These are phyloP conservation scores for Populus davidiana DNA, from an alignment of 345 rosid species.

Conservation along the genomic window DNA sequence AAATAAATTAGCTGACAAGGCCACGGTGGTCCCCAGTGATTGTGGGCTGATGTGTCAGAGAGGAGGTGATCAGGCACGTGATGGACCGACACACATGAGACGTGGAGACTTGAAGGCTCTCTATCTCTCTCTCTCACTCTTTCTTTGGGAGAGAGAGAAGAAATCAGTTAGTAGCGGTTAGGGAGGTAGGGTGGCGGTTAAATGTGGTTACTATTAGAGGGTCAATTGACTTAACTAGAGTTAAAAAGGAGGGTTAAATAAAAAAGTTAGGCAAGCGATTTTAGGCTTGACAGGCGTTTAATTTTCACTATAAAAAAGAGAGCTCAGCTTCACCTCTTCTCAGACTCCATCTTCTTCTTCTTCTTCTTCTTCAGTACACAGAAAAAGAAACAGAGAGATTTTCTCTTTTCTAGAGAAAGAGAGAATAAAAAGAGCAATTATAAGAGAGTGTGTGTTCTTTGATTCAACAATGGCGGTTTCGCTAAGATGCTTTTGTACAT, in stretches of 20 bases:
- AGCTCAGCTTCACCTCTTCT: slow-evolving; percentile 11
- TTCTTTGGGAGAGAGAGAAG: not conserved
- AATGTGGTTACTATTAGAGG: not conserved
- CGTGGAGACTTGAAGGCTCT: slow-evolving; percentile 9
- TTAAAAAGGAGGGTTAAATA: slow-evolving; percentile 7
- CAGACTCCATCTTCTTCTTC: not conserved
- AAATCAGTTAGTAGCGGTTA: slow-evolving; percentile 47
- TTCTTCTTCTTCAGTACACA: not conserved
- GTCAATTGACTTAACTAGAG: slow-evolving; percentile 23
- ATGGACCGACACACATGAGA: slow-evolving; percentile 31
- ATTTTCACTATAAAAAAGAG: slow-evolving; percentile 28
- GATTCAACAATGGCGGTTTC: slow-evolving; percentile 48
- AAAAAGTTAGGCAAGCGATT: slow-evolving; percentile 24
- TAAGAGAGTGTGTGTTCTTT: not conserved
- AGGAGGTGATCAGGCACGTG: slow-evolving; percentile 23
- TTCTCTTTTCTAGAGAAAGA: slow-evolving; percentile 7
- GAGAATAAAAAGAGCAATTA: not conserved
- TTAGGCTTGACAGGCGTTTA: not conserved
- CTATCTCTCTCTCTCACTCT: not conserved
- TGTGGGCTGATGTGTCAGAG: slow-evolving; percentile 5
- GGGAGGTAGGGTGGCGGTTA: not conserved
- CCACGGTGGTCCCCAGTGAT: not conserved
- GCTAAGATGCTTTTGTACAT: slow-evolving; percentile 30
- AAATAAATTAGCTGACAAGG: slow-evolving; percentile 9
- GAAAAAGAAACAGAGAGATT: not conserved